Evolutionary conservation across 495 filamentous ascomycete species (phyloP).

Genomic region (Penicillium cataractarum): DNA sequence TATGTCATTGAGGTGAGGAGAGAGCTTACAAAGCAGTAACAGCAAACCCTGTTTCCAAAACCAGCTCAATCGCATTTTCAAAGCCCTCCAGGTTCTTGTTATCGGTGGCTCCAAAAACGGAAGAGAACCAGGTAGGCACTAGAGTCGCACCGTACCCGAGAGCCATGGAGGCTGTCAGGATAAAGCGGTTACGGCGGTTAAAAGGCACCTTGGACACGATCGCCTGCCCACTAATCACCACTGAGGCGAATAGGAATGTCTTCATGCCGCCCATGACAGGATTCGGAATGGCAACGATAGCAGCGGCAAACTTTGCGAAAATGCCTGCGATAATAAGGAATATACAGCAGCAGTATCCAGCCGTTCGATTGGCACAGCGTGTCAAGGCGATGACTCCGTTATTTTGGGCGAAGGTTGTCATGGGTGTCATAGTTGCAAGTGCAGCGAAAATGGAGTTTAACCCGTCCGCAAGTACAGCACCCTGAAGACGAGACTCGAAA

Average conservation of each 20-base stretch:
- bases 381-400: neutral
- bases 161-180: neutral
- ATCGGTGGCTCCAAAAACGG: neutral
- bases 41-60: neutral
- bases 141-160: neutral
- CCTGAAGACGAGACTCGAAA: neutral
- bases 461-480: neutral
- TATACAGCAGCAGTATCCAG: neutral
- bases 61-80: neutral
- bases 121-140: neutral
- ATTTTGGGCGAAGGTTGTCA: neutral
- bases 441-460: neutral
- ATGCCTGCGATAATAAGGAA: neutral
- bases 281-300: neutral
- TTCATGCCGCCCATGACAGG: neutral
- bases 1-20: neutral
- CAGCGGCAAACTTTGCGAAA: neutral
- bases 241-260: neutral
- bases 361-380: neutral
- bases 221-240: neutral
- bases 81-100: neutral
- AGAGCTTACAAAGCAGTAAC: neutral
- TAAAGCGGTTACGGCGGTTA: neutral
- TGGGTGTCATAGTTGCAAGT: neutral
- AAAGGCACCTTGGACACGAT: neutral